Evolutionary conservation across 371 early-diverging fungal species (phyloP), one percentile per base, ranked within the genome.

Genomic region (Dichotomocladium elegans): DNA sequence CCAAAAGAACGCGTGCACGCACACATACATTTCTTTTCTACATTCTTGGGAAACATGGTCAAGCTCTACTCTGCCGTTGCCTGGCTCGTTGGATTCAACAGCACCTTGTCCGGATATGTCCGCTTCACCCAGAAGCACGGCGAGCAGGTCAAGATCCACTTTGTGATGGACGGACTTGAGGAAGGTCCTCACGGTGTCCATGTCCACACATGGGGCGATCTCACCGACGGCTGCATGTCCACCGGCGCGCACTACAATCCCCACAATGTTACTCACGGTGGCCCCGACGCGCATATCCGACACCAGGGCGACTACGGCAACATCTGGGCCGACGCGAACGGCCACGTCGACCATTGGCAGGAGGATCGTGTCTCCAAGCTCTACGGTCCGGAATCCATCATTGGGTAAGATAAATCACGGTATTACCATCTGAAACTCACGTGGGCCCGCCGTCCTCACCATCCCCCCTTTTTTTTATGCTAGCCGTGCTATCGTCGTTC

Each of bases 221-320:
- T 86, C 67, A 85, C 87, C 58, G 77, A 85, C 64, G 89, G 92
- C 17, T 92, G 91, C 69, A 72, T 65, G 19, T 87, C 87, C 22
- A 81, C 86, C 2, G 90, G 91, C 30, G 61, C 66, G 41, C 95
- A 95, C 76, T 93, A 68, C 70, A 95, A 95, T 74, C 94, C 94
- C 47, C 58, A 58, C 66, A 73, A 72, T 41, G 57, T 73, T 59
- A 83, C 81, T n/a, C 94, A 93, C 75, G 93, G 91, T 55, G 89
- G 85, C 45, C 91, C 89, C 37, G 58, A 61, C 4, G 80, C 63
- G 51, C 45, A 72, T 30, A 46, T 71, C 22, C 88, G 91, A 53
- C 95, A 95, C 75, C 87, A 79, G 37, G 94, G 94, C 53, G 94
- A 95, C 68, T 82, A 93, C 59, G 95, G 94, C 52, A 94, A 93